These are phyloP conservation scores for Ogataea chonburiensis DNA, from an alignment of 805 yeast genomes.

Conservation along the genomic window DNA sequence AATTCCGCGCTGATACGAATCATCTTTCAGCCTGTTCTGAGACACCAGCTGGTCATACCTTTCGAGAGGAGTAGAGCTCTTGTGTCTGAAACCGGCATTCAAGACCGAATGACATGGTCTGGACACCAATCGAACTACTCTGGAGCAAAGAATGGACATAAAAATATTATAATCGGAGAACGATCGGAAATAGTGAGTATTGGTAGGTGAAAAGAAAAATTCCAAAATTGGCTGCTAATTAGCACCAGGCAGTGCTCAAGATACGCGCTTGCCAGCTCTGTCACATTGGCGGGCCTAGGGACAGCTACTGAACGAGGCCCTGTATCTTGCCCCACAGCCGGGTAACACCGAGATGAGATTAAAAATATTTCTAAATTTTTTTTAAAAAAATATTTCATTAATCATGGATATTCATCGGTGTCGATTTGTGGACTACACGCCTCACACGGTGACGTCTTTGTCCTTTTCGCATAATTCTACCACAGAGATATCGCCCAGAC, in stretches of 20 bases:
- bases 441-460: conserved; percentile 78
- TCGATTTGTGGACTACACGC: conserved; percentile 84
- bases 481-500: conserved; percentile 44
- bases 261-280: too few relatives aligned
- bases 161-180: conserved; percentile 9
- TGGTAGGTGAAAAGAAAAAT: not conserved
- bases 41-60: conserved; percentile 31
- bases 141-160: conserved; percentile 3
- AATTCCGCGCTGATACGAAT: conserved; percentile 76
- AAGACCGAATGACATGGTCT: not conserved
- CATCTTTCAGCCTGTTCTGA: conserved; percentile 59
- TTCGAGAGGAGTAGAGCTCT: conserved; percentile 30
- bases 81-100: conserved; percentile 5
- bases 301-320: too few relatives aligned
- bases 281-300: too few relatives aligned
- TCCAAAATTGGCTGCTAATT: too few relatives aligned
- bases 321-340: conserved; percentile 5
- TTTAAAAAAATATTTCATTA: conserved; percentile 6
- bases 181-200: conserved; percentile 2
- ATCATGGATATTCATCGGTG: conserved; percentile 82
- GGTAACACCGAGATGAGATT: conserved; percentile 1
- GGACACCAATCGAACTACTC: not conserved
- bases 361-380: conserved; percentile 2
- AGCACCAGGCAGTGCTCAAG: too few relatives aligned
- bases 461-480: conserved; percentile 69